Base-by-base conservation (phyloP, 2,329 filamentous ascomycete species). In the Ascocoryne sarcoides region DNA sequence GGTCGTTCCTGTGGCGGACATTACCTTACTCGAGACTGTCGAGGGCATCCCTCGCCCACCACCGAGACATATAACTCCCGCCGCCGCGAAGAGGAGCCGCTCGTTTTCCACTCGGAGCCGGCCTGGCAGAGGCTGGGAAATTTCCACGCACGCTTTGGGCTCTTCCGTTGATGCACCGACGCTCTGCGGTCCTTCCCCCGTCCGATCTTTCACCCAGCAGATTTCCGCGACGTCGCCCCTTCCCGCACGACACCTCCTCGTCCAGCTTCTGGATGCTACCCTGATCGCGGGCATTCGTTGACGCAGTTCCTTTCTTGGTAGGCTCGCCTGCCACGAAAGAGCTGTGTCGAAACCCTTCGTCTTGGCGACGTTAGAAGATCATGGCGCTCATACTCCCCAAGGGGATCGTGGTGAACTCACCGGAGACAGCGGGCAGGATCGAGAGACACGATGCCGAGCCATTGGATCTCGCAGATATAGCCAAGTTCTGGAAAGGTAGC, bases 401-500 rank as follows among this genome's bases (percentile, higher is more conserved):
- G 55, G 75, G 74, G 55, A 68, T 79, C 45, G 65, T 79, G 44
- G 65, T 66, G 36, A 79, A 77, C 58, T 67, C 65, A 7, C 60
- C 61, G 23, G 62, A 65, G 36, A 64, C 77, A 23, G 75, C 76
- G 49, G 64, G 65, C 18, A 70, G 73, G 49, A 68, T 78, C 36
- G 73, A 74, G 23, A 66, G 63, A 16, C 58, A 66, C 23, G 61
- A 76, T 5, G 69, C 36, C 12, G 43, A 49, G n/a, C 55, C 56
- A 31, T 40, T 59, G 41, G 47, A 75, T 12, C 57, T 64, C 23
- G 70, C 75, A 44, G 69, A 73, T 46, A 69, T 78, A 39, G 65
- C 65, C 51, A 63, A 69, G 50, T 72, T 74, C 53, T 78, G 73
- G 68, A 69, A 73, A 60, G 73, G 75, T 79, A 58, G 17, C 36